Evolutionary conservation across 1,139 yeast genomes (phyloP).

Genomic region (Hansenula sp.): DNA sequence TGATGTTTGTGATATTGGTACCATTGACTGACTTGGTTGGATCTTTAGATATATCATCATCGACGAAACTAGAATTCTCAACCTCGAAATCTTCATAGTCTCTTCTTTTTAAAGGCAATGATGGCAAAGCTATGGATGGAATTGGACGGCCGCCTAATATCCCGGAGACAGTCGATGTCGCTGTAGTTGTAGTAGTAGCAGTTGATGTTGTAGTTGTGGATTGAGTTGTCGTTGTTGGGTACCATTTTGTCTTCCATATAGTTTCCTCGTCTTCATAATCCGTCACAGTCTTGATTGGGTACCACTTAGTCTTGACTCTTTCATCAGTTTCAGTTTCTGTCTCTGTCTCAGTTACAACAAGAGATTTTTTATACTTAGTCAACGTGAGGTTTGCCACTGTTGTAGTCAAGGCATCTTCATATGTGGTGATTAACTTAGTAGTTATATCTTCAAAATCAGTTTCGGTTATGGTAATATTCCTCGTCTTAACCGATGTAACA

Average conservation of each 20-base stretch:
- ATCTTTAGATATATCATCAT: not conserved
- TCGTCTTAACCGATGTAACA: constrained; percentile 5
- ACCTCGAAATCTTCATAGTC: constrained; percentile 1
- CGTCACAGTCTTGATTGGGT: constrained; percentile 19
- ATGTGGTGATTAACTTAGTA: constrained; percentile 14
- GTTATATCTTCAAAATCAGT: constrained; percentile 15
- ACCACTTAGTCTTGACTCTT: constrained; percentile 17
- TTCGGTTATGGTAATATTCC: constrained; percentile 9
- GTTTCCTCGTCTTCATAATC: constrained; percentile 16
- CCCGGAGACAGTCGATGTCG: constrained; percentile 8
- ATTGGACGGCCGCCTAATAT: constrained; percentile 5
- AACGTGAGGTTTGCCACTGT: constrained; percentile 15
- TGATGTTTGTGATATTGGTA: not conserved
- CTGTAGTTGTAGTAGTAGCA: constrained; percentile 14
- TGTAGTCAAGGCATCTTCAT: constrained; percentile 16
- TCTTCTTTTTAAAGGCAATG: constrained; percentile 4
- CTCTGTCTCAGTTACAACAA: constrained; percentile 13
- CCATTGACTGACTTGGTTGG: not conserved
- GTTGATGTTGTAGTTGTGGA: constrained; percentile 17
- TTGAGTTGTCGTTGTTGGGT: constrained; percentile 16
- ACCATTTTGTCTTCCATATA: not conserved
- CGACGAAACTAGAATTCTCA: too few species aligned
- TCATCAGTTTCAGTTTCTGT: constrained; percentile 14
- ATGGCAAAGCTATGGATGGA: not conserved
- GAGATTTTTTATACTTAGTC: constrained; percentile 12